phyloP scores from a whole-genome alignment of 306 rosid genomes.

The Nissolia schottii region DNA sequence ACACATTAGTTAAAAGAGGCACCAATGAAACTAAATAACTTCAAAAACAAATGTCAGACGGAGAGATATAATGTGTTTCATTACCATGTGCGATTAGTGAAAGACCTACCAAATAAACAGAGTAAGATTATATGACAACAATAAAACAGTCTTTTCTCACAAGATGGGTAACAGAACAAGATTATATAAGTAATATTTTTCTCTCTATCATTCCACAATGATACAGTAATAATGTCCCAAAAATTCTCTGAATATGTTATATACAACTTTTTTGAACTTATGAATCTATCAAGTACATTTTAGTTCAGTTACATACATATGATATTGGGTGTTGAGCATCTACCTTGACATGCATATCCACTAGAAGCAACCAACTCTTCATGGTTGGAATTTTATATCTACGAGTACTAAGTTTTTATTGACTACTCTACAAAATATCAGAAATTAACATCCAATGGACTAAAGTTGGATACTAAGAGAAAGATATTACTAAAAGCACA shows the following conservation, averaged over 20 bases:
- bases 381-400: background rate
- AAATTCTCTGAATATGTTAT: background rate
- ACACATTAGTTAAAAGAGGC: background rate
- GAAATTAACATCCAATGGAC: conserved; percentile 3
- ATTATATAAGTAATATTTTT: background rate
- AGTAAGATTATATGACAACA: background rate
- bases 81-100: background rate
- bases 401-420: background rate
- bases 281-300: background rate
- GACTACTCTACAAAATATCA: background rate
- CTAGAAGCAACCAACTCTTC: conserved; percentile 11
- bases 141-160: background rate
- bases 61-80: background rate
- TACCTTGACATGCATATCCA: background rate
- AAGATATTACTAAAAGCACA: conserved; percentile 17
- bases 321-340: background rate
- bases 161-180: background rate
- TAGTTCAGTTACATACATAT: background rate
- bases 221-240: background rate
- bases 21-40: background rate
- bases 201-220: background rate
- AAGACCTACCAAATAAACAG: background rate
- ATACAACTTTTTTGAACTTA: background rate
- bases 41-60: background rate
- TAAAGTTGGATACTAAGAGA: conserved; percentile 16